Percentiles rank a stretch among this genome's conserved stretches.
These are phyloP conservation scores for Coniella lustricola DNA, from an alignment of 2,329 filamentous ascomycete species.

Conservation along the genomic window DNA sequence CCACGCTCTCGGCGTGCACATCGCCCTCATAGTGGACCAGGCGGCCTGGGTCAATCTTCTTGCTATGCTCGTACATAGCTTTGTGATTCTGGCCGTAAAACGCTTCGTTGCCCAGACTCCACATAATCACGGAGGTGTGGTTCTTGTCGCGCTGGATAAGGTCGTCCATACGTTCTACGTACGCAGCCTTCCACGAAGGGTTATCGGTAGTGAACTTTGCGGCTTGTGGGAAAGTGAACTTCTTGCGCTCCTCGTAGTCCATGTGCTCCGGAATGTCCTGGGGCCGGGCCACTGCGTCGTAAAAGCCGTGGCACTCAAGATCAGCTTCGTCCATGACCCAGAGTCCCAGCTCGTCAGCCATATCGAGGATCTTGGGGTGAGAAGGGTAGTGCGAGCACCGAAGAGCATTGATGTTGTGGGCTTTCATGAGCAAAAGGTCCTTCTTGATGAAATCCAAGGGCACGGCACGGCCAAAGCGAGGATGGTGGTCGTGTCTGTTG, in stretches of 20 bases:
- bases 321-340: constrained; percentile 51
- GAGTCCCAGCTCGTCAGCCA: constrained; percentile 59
- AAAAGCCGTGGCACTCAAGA: constrained; percentile 48
- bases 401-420: constrained; percentile 63
- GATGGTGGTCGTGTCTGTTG: constrained; percentile 67
- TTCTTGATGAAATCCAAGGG: constrained; percentile 53
- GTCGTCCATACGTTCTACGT: constrained; percentile 59
- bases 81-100: constrained; percentile 64
- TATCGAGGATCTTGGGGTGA: constrained; percentile 50
- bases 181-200: constrained; percentile 53
- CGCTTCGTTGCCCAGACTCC: constrained; percentile 67
- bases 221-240: constrained; percentile 45
- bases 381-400: constrained; percentile 63
- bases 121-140: constrained; percentile 62
- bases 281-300: constrained; percentile 41
- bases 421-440: constrained; percentile 63
- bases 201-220: constrained; percentile 56
- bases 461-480: constrained; percentile 53
- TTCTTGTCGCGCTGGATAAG: constrained; percentile 64
- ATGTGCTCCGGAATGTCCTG: constrained; percentile 46
- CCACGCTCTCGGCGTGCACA: constrained; percentile 48
- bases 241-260: constrained; percentile 54
- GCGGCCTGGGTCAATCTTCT: constrained; percentile 48
- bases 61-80: constrained; percentile 60
- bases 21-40: constrained; percentile 64